Conservation (phyloP, 2,329 filamentous ascomycete species). For the Aureobasidium sp. region DNA sequence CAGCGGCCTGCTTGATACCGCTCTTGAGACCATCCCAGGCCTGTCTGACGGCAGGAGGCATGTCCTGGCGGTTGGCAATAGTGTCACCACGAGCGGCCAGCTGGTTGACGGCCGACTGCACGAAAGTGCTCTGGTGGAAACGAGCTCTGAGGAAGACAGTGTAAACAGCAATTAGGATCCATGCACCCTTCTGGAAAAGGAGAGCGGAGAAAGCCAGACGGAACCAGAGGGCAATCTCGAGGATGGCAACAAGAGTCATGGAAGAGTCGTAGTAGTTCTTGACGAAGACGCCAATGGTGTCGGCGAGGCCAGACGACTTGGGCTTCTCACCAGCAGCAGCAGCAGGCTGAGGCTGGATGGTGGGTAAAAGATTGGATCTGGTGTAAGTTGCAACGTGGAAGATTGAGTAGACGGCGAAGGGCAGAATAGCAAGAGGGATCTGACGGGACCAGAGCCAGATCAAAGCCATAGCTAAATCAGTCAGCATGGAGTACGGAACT, state of each 20-base stretch:
- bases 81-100: constrained; percentile 72
- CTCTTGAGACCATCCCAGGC: constrained; percentile 76
- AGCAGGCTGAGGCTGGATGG: constrained; percentile 60
- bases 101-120: constrained; percentile 73
- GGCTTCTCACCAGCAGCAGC: constrained; percentile 51
- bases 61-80: constrained; percentile 76
- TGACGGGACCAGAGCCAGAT: constrained; percentile 92
- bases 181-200: constrained; percentile 83
- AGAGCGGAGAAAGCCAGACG: constrained; percentile 75
- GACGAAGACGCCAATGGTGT: constrained; percentile 85
- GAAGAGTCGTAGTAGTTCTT: constrained; percentile 96
- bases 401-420: constrained; percentile 93
- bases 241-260: constrained; percentile 84
- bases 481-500: constrained; percentile 18
- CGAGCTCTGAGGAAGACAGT: constrained; percentile 87
- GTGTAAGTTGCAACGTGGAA: constrained; percentile 98
- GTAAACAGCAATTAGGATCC: constrained; percentile 81
- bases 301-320: constrained; percentile 60
- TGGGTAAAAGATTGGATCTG: constrained; percentile 86
- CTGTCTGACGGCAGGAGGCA: constrained; percentile 70
- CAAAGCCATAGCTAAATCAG: constrained; percentile 69
- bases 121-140: constrained; percentile 82
- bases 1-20: constrained; percentile 64
- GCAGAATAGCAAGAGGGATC: constrained; percentile 81
- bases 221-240: constrained; percentile 83